These are phyloP conservation scores for Bimuria novae-zelandiae DNA, from an alignment of 2,329 filamentous ascomycete genomes.

Conservation along the genomic window DNA sequence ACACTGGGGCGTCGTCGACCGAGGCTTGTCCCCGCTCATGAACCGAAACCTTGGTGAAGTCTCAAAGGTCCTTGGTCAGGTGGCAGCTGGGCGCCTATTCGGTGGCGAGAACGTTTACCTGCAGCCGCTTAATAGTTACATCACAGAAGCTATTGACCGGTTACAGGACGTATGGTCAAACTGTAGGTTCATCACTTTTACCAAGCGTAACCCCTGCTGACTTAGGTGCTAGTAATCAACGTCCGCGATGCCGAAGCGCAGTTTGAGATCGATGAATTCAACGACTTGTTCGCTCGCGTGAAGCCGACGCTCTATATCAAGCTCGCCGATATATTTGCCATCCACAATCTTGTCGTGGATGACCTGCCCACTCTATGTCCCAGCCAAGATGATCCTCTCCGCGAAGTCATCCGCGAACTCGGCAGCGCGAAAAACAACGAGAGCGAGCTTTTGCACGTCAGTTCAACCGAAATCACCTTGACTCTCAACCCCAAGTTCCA, in stretches of 20 bases:
- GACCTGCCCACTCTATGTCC: conserved; percentile 81
- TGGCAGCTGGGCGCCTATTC: conserved; percentile 86
- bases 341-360: conserved; percentile 83
- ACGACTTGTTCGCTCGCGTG: conserved; percentile 93
- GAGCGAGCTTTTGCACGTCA: conserved; percentile 85
- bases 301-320: conserved; percentile 99
- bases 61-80: conserved; percentile 86
- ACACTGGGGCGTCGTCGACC: conserved; percentile 90
- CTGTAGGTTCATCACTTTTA: conserved; percentile 47
- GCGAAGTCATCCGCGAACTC: conserved; percentile 89
- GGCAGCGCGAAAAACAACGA: conserved; percentile 97
- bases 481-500: conserved; percentile 88
- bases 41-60: conserved; percentile 92
- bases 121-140: conserved; percentile 90
- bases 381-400: conserved; percentile 80
- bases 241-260: conserved; percentile 86
- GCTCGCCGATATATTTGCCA: conserved; percentile 94
- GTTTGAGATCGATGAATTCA: conserved; percentile 99
- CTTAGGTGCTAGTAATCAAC: conserved; percentile 65
- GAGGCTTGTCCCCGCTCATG: conserved; percentile 84
- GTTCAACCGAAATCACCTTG: conserved; percentile 86
- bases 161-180: conserved; percentile 75
- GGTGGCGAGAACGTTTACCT: conserved; percentile 94
- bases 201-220: conserved; percentile 37
- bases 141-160: conserved; percentile 81